Evolutionary conservation across 352 stramenopile genomes (phyloP).

Genomic region (Globisporangium splendens): DNA sequence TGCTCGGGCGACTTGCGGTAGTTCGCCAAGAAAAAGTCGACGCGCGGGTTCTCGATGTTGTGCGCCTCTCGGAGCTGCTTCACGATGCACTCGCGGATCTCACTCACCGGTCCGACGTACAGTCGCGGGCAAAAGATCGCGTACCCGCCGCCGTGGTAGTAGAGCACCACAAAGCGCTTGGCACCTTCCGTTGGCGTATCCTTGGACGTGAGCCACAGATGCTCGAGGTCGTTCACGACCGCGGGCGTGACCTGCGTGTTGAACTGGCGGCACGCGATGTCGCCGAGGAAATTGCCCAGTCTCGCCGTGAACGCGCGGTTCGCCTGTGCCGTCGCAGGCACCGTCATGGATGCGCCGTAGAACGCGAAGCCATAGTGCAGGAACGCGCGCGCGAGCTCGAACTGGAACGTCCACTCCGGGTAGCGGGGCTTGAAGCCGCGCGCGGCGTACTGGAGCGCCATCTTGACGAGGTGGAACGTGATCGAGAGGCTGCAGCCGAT

Average conservation of each 20-base stretch:
- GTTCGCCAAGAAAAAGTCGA: slow-evolving; percentile 46
- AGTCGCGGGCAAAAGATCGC: slow-evolving; percentile 33
- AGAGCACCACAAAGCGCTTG: slow-evolving; percentile 27
- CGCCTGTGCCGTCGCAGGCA: slow-evolving; percentile 11
- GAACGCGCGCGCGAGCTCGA: slow-evolving; percentile 24
- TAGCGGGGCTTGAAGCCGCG: slow-evolving; percentile 3
- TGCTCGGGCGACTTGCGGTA: slow-evolving; percentile 49
- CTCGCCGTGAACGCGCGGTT: slow-evolving; percentile 18
- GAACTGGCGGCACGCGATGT: slow-evolving; percentile 13
- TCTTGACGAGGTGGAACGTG: background rate
- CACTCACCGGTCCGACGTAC: slow-evolving; percentile 40
- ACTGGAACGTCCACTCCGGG: slow-evolving; percentile 27
- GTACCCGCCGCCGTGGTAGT: slow-evolving; percentile 45
- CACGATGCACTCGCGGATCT: slow-evolving; percentile 19
- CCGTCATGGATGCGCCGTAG: slow-evolving; percentile 14
- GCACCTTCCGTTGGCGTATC: background rate
- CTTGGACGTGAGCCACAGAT: slow-evolving; percentile 28
- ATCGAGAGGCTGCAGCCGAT: background rate
- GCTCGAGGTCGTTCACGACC: slow-evolving; percentile 31
- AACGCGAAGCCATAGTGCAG: slow-evolving; percentile 12
- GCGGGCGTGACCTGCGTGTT: slow-evolving; percentile 18
- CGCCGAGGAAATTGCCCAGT: slow-evolving; percentile 18
- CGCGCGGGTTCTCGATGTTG: slow-evolving; percentile 17
- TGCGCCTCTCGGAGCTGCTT: slow-evolving; percentile 17
- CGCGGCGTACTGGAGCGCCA: background rate